Evolutionary conservation across 2,329 filamentous ascomycete genomes (phyloP), one percentile per base, ranked within the genome.

Genomic region (Colletotrichum somersetense): DNA sequence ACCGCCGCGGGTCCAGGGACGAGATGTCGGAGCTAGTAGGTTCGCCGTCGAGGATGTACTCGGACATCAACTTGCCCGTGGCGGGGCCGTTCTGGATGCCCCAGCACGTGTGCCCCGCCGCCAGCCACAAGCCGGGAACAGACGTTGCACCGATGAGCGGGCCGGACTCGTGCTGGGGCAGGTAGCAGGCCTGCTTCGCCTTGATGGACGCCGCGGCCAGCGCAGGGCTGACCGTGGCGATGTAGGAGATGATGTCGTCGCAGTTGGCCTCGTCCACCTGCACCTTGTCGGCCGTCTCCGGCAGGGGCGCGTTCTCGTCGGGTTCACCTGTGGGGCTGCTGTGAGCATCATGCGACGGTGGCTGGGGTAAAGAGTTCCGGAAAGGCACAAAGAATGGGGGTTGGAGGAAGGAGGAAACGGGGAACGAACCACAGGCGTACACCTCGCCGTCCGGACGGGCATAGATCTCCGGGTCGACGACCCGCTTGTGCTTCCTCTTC

Each of bases 71-170:
- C 82, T 91, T 93, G 5, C 93, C 93, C 10, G 96, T 98, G 1
- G 88, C 96, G 1, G 96, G 95, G 0, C 91, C 94, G 83, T 99
- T 98, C 83, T 98, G 96, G 30, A 99, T 97, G 0, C 96, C 96
- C 96, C 96, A 99, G 83, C 96, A 98, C 1, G 95, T 97, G 84
- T 99, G 96, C 0, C 96, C 96, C 0, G 94, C 89, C 0, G 96
- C 96, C 72, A 98, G 85, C 80, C 92, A 91, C 55, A 98, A 78
- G 0, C 95, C 95, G 8, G 90, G 88, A 0, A 92, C 89, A 2
- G 88, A 88, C 10, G 95, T 95, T 65, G 87, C 84, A 0, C 96
- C 96, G 33, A 98, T 88, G 62, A 98, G 81, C 6, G 96, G 96
- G 0, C 89, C 91, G 48, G 82, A 83, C 79, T 89, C 88, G 72